Conservation (phyloP, 176 grass and related monocot genomes). For the Dendrocalamus sinicus region DNA sequence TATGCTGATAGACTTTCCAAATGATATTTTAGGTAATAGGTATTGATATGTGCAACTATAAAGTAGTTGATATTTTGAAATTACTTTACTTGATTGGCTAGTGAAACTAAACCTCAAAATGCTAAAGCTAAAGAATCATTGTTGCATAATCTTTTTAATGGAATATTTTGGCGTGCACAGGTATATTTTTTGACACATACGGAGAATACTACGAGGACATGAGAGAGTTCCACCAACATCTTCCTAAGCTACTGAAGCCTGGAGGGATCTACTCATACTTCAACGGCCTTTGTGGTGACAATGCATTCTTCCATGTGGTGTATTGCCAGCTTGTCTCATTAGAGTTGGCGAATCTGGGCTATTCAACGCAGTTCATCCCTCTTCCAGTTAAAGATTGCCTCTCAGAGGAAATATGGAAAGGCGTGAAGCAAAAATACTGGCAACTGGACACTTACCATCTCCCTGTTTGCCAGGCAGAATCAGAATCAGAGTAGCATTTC, state of each 20-base stretch:
- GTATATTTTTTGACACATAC: slow-evolving; percentile 89
- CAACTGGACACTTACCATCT: slow-evolving; percentile 89
- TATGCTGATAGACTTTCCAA: not conserved
- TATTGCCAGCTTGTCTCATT: slow-evolving; percentile 81
- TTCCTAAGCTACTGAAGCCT: slow-evolving; percentile 70
- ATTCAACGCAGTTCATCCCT: slow-evolving; percentile 84
- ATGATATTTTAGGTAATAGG: not conserved
- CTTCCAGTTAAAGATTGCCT: slow-evolving; percentile 87
- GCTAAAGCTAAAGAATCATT: not conserved
- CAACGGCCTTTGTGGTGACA: slow-evolving; percentile 90
- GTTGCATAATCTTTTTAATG: not conserved
- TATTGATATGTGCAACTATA: not conserved
- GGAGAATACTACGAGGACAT: slow-evolving; percentile 95
- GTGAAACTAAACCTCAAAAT: not conserved
- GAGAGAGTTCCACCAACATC: slow-evolving; percentile 82
- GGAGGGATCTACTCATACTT: slow-evolving; percentile 93
- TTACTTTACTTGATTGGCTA: not conserved
- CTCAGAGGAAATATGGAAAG: slow-evolving; percentile 66
- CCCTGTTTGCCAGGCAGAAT: slow-evolving; percentile 71
- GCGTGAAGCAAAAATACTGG: slow-evolving; percentile 92
- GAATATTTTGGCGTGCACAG: slow-evolving; percentile 26
- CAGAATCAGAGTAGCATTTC: slow-evolving; percentile 53
- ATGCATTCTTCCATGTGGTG: slow-evolving; percentile 89
- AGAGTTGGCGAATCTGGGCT: slow-evolving; percentile 73
- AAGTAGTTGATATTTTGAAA: not conserved